Percentiles rank a stretch among this genome's conserved stretches.
Evolutionary conservation across 2,329 filamentous ascomycete species (phyloP).

Genomic region (Neoscytalidium dimidiatum): DNA sequence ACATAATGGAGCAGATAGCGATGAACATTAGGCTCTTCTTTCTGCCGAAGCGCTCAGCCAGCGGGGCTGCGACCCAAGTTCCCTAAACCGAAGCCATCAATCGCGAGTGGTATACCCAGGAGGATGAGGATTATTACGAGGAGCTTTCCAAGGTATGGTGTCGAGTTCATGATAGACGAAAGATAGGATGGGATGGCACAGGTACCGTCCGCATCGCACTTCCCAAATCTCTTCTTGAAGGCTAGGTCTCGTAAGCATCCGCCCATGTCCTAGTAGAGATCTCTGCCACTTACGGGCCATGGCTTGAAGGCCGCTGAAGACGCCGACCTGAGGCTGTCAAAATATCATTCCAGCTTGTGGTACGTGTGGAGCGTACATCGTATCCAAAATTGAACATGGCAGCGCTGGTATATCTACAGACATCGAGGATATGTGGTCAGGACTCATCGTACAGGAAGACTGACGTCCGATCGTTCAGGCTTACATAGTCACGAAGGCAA

Average conservation of each 20-base stretch:
- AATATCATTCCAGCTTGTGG: too few species aligned
- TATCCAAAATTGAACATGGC: slow-evolving; percentile 18
- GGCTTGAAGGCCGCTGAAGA: slow-evolving; percentile 12
- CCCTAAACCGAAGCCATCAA: background rate
- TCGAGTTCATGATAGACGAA: slow-evolving; percentile 15
- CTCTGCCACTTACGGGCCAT: background rate
- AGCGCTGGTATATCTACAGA: slow-evolving; percentile 11
- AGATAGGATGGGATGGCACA: slow-evolving; percentile 9
- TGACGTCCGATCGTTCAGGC: background rate
- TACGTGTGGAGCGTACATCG: background rate
- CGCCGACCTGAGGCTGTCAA: slow-evolving; percentile 5
- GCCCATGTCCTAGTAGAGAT: background rate
- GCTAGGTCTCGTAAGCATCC: background rate
- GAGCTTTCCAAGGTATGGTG: slow-evolving; percentile 13
- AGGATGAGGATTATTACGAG: background rate
- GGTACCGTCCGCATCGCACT: slow-evolving; percentile 3
- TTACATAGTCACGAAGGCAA: slow-evolving; percentile 15
- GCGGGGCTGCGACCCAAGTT: slow-evolving; percentile 11
- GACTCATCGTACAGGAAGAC: too few species aligned
- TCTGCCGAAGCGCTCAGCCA: slow-evolving; percentile 15
- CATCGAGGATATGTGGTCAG: background rate
- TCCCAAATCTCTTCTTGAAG: slow-evolving; percentile 8
- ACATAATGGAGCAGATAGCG: slow-evolving; percentile 13
- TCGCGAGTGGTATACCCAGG: background rate
- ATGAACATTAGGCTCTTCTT: slow-evolving; percentile 13